Conservation (phyloP, 495 filamentous ascomycete genomes). For the Amniculicola lignicola region DNA sequence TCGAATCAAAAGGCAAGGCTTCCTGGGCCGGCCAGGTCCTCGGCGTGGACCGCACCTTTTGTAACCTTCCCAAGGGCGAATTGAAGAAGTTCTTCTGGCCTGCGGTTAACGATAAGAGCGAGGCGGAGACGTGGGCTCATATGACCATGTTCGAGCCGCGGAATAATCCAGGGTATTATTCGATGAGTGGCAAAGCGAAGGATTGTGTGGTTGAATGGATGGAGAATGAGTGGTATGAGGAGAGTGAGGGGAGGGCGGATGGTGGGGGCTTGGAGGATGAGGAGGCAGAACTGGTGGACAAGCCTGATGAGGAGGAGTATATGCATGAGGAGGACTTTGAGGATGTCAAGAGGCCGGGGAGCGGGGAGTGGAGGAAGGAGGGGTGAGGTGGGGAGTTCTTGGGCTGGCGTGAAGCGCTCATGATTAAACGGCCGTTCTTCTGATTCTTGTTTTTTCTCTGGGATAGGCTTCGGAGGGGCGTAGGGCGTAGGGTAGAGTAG, state of each 20-base stretch:
- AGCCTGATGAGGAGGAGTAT: constrained; percentile 9
- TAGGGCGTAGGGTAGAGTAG: no score
- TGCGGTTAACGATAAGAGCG: constrained; percentile 71
- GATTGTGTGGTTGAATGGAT: constrained; percentile 59
- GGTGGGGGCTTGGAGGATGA: constrained; percentile 13
- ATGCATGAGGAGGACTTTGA: constrained; percentile 29
- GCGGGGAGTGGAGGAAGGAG: neutral
- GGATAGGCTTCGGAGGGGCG: no score
- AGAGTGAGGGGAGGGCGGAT: constrained; percentile 25
- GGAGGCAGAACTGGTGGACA: constrained; percentile 24
- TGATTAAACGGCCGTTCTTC: no score
- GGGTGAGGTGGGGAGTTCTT: neutral
- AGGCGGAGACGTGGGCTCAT: constrained; percentile 79
- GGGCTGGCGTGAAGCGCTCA: no score
- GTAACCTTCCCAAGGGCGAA: constrained; percentile 63
- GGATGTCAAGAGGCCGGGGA: constrained; percentile 10
- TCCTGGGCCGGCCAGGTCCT: constrained; percentile 46
- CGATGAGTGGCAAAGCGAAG: constrained; percentile 63
- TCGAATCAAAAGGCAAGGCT: constrained; percentile 42
- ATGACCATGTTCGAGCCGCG: constrained; percentile 81
- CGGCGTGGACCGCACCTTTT: constrained; percentile 74
- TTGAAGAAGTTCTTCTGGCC: constrained; percentile 54
- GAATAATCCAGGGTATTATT: constrained; percentile 75
- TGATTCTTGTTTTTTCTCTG: no score
- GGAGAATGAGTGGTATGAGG: constrained; percentile 36